A percentile compares a stretch with the other conserved stretches of the same genome.
phyloP scores from a whole-genome alignment of 1,284 basidiomycete genomes.

The Taiwanofungus camphoratus region DNA sequence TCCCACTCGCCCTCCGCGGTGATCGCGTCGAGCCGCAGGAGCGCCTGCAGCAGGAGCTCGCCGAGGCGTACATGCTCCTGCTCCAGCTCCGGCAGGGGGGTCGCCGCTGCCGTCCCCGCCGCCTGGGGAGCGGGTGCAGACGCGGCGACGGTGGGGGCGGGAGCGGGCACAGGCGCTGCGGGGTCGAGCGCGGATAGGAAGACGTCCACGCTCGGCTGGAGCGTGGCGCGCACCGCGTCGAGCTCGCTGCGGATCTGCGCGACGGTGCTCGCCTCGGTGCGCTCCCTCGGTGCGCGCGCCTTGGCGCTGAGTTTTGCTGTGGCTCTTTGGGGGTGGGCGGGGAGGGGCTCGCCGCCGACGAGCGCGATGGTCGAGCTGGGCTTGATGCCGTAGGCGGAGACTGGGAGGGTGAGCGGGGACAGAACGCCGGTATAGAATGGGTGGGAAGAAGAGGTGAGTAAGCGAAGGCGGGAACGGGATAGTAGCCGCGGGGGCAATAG shows the following conservation, averaged over 20 bases:
- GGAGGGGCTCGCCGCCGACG: conserved; percentile 39
- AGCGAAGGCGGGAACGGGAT: background rate
- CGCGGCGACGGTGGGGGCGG: conserved; percentile 12
- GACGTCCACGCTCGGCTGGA: conserved; percentile 48
- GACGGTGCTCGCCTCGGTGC: conserved; percentile 50
- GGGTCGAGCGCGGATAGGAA: conserved; percentile 42
- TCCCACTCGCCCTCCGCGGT: conserved; percentile 63
- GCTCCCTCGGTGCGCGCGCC: conserved; percentile 24
- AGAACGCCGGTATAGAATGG: conserved; percentile 7
- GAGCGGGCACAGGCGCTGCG: conserved; percentile 13
- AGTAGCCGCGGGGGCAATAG: background rate
- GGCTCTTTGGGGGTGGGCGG: conserved; percentile 20
- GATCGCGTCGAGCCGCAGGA: conserved; percentile 74
- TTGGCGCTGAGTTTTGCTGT: conserved; percentile 17
- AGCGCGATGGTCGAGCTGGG: conserved; percentile 58
- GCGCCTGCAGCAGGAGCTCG: conserved; percentile 69
- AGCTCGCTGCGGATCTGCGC: conserved; percentile 56
- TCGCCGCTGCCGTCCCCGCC: conserved; percentile 7
- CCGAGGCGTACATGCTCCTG: conserved; percentile 58
- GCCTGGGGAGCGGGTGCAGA: conserved; percentile 8
- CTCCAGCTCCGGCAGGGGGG: conserved; percentile 19
- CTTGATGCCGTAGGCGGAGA: conserved; percentile 59
- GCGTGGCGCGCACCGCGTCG: conserved; percentile 42
- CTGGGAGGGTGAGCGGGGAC: conserved; percentile 30
- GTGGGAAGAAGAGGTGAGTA: conserved; percentile 4